Conservation (phyloP, 2,329 filamentous ascomycete species). For the Arthrinium phaeospermum region DNA sequence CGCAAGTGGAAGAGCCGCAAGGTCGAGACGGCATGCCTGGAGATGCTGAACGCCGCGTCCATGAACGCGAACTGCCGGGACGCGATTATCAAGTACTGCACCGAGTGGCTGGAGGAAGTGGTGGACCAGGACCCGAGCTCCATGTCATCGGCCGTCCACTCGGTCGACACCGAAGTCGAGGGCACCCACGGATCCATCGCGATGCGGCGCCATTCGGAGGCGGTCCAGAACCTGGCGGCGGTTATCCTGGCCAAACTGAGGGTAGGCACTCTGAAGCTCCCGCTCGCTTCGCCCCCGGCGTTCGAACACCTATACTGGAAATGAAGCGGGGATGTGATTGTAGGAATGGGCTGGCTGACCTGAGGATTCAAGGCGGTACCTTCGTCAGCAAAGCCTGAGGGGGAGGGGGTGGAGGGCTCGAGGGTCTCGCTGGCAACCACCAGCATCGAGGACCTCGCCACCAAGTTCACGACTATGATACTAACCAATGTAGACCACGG, state of each 20-base stretch:
- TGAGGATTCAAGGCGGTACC: slow-evolving; percentile 61
- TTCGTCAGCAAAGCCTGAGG: slow-evolving; percentile 44
- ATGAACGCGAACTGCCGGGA: slow-evolving; percentile 83
- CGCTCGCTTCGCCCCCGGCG: slow-evolving; percentile 33
- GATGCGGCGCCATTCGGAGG: slow-evolving; percentile 65
- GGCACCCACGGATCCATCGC: slow-evolving; percentile 63
- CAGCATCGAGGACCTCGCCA: slow-evolving; percentile 69
- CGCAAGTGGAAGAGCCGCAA: slow-evolving; percentile 83
- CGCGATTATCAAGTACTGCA: slow-evolving; percentile 82
- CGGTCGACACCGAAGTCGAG: slow-evolving; percentile 61
- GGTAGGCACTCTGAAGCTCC: slow-evolving; percentile 51
- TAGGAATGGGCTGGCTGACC: slow-evolving; percentile 46
- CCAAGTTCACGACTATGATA: slow-evolving; percentile 71
- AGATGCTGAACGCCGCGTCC: slow-evolving; percentile 90
- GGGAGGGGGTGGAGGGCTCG: slow-evolving; percentile 45
- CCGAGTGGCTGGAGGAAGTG: slow-evolving; percentile 85
- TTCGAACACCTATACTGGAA: slow-evolving; percentile 34
- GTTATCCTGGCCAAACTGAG: slow-evolving; percentile 77
- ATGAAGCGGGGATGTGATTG: slow-evolving; percentile 26
- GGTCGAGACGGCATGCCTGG: slow-evolving; percentile 84
- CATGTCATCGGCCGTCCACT: slow-evolving; percentile 53
- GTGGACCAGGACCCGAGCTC: slow-evolving; percentile 73
- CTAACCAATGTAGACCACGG: slow-evolving; percentile 61
- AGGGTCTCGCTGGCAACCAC: slow-evolving; percentile 60
- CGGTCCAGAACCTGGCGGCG: slow-evolving; percentile 70